phyloP scores from a whole-genome alignment of 768 basidiomycete genomes.

The Agaricus subrufescens region DNA sequence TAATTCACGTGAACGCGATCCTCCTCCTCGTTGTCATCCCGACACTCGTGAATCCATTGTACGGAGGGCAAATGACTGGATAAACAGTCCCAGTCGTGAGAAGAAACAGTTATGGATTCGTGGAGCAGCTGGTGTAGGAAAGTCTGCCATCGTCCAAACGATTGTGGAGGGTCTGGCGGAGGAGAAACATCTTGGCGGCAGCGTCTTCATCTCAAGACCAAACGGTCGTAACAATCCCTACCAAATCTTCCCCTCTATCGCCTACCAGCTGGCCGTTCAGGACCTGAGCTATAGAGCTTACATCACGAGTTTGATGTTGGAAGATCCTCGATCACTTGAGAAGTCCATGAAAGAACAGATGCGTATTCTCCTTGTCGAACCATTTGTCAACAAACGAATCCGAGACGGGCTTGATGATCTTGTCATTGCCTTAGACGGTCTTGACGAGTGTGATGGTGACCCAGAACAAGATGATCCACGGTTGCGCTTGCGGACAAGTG shows the following conservation, averaged over 20 bases:
- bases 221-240: background rate
- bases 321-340: slow-evolving; percentile 5
- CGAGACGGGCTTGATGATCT: background rate
- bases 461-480: background rate
- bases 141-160: background rate
- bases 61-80: background rate
- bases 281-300: background rate
- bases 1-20: background rate
- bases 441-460: slow-evolving; percentile 20
- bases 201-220: background rate
- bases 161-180: background rate
- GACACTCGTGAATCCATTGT: background rate
- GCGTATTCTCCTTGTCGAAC: slow-evolving; percentile 10
- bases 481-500: background rate
- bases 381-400: background rate
- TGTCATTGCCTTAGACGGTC: slow-evolving; percentile 18
- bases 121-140: background rate
- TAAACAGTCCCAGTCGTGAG: background rate
- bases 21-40: background rate
- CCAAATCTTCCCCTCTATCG: background rate
- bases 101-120: background rate
- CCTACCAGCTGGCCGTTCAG: background rate
- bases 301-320: background rate
- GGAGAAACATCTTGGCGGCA: background rate
- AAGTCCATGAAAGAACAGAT: slow-evolving; percentile 13